Evolutionary conservation across 2,329 filamentous ascomycete species (phyloP), one percentile per base, ranked within the genome.

Genomic region (Ascochyta pisi): DNA sequence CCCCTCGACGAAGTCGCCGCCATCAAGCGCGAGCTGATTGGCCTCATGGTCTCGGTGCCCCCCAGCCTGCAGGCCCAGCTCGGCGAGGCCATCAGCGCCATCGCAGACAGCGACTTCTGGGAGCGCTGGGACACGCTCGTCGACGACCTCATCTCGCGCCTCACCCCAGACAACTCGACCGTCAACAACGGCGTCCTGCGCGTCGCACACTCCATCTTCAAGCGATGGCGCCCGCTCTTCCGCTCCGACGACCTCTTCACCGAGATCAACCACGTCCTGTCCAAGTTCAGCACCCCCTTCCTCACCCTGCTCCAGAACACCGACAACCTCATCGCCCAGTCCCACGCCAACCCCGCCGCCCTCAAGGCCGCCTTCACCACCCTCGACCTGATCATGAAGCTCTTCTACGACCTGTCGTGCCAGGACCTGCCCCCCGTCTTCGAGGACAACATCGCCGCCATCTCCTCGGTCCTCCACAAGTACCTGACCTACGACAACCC

Each of bases 61-160:
- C 77, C 90, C 16, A 89, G 87, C 57, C 90, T 99, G 63, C 96
- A 98, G 79, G 87, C 91, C 58, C 95, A 99, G 79, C 85, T 99
- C 34, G 95, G 95, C 65, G 95, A 98, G 73, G 93, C 95, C 60
- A 96, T 98, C 76, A 97, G 94, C 78, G 87, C 96, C 67, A 98
- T 99, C 69, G 95, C 95, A 58, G 94, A 98, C 78, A 98, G 93
- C 65, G 95, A 99, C 76, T 99, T 99, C 77, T 99, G 90, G 89
- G 84, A 90, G 76, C 85, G 90, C 70, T 99, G 95, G 95, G 90
- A 98, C 71, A 96, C 93, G n/a, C 83, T 99, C 57, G 93, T 96
- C 49, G 86, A 90, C 80, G 93, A 99, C 76, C 87, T 99, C 56
- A 92, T 96, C 65, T 91, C 89, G 44, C 88, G 93, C 43, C 85